Conservation (phyloP, 2,329 filamentous ascomycete species). For the Chalaropsis thielavioides region DNA sequence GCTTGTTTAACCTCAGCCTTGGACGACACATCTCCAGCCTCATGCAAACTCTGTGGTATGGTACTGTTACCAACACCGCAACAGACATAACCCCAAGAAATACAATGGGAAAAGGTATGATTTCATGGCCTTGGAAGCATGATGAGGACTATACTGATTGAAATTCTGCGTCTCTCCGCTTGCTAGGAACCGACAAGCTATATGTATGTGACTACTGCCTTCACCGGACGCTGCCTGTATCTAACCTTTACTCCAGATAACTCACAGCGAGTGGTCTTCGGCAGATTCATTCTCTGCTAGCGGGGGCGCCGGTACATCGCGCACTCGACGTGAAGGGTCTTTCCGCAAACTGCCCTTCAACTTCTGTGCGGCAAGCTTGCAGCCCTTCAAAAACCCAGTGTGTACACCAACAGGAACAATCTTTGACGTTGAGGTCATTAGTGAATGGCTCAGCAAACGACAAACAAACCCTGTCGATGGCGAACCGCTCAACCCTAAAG, state of each 20-base stretch:
- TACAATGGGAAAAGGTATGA: conserved; percentile 19
- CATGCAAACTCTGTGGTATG: background rate
- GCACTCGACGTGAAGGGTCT: conserved; percentile 39
- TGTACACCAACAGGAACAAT: conserved; percentile 79
- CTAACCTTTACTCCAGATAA: conserved; percentile 41
- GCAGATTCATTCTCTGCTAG: conserved; percentile 77
- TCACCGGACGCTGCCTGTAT: background rate
- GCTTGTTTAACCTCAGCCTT: background rate
- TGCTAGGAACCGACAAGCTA: conserved; percentile 32
- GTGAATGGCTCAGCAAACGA: conserved; percentile 87
- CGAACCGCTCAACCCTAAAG: conserved; percentile 58
- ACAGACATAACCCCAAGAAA: background rate
- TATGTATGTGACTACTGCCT: conserved; percentile 24
- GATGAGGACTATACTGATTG: background rate
- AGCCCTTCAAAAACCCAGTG: conserved; percentile 88
- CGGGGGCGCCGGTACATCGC: conserved; percentile 50
- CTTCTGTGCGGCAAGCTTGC: conserved; percentile 89
- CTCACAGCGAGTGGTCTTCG: conserved; percentile 94
- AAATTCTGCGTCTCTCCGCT: background rate
- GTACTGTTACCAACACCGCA: background rate
- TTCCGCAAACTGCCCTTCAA: conserved; percentile 94
- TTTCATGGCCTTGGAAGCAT: background rate
- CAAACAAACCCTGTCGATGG: conserved; percentile 84
- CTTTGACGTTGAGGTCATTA: conserved; percentile 89
- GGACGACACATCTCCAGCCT: background rate